A percentile compares a stretch with the other conserved stretches of the same genome.
Conservation (phyloP, 495 filamentous ascomycete species). For the Xylaria palmicola region DNA sequence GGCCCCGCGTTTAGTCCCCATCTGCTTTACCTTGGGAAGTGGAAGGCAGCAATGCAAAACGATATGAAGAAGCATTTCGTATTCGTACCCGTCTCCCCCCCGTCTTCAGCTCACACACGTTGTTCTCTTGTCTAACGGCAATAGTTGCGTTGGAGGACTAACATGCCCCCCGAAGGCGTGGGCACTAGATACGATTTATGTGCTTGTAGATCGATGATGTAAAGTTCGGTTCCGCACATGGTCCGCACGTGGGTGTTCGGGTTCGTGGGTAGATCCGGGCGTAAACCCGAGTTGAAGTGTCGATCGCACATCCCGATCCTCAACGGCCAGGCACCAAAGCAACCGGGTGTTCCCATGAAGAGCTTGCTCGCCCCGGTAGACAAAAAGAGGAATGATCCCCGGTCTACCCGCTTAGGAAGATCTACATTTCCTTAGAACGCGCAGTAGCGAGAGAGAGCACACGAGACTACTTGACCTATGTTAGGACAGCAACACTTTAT, state of each 20-base stretch:
- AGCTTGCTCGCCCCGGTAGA: no score
- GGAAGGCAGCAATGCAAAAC: background rate
- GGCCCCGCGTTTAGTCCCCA: background rate
- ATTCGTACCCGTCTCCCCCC: background rate
- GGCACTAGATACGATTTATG: background rate
- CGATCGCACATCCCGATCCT: background rate
- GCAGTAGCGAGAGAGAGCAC: background rate
- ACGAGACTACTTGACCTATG: background rate
- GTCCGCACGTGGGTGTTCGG: background rate
- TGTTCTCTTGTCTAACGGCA: no score
- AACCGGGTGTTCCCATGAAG: background rate
- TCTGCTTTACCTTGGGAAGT: background rate
- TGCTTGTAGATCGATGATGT: background rate
- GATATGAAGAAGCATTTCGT: background rate
- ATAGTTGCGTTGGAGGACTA: no score
- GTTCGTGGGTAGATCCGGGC: background rate
- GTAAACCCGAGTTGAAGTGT: background rate
- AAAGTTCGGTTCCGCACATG: background rate
- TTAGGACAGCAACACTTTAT: background rate
- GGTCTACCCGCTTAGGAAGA: background rate
- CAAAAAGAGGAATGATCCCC: background rate
- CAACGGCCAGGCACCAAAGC: background rate
- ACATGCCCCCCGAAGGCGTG: background rate
- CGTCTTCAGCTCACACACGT: no score
- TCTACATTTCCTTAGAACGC: background rate